These are phyloP conservation scores for Penstemon barbatus DNA, from an alignment of 257 asterid genomes.

Conservation along the genomic window DNA sequence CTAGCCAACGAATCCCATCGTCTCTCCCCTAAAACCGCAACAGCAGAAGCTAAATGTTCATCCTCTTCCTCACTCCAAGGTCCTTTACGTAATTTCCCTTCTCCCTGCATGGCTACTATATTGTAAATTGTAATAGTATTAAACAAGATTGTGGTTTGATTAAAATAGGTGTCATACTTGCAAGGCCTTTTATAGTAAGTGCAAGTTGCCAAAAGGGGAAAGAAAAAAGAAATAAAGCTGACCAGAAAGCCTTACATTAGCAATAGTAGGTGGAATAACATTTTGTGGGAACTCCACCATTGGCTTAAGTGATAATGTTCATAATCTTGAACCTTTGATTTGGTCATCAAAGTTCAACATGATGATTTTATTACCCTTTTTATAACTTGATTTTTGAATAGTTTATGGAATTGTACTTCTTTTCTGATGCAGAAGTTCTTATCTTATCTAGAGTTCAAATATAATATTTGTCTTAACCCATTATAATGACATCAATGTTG, in stretches of 20 bases:
- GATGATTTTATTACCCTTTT: constrained; percentile 2
- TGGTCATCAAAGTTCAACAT: constrained; percentile 3
- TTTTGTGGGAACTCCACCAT: constrained; percentile 41
- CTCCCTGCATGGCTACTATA: constrained; percentile 35
- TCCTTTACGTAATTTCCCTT: constrained; percentile 54
- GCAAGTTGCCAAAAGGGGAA: constrained; percentile 27
- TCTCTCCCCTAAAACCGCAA: constrained; percentile 54
- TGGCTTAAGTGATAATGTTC: constrained; percentile 23
- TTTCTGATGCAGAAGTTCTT: too few species aligned
- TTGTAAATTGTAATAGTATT: not conserved
- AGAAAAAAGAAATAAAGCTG: constrained; percentile 20
- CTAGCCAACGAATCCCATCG: constrained; percentile 79
- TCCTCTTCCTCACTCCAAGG: constrained; percentile 80
- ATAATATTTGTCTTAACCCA: constrained; percentile 1
- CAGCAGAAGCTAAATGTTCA: constrained; percentile 46
- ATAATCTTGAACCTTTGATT: constrained; percentile 11
- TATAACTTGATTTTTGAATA: too few species aligned
- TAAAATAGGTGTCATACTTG: not conserved
- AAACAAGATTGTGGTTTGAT: too few species aligned
- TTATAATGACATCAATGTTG: constrained; percentile 5
- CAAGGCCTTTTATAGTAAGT: constrained; percentile 21
- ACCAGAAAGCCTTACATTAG: constrained; percentile 42
- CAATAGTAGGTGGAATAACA: constrained; percentile 28
- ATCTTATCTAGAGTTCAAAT: not conserved
- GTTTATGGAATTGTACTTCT: too few species aligned